These are phyloP conservation scores for Alternaria ventricosa DNA, from an alignment of 2,329 filamentous ascomycete species.

Conservation along the genomic window DNA sequence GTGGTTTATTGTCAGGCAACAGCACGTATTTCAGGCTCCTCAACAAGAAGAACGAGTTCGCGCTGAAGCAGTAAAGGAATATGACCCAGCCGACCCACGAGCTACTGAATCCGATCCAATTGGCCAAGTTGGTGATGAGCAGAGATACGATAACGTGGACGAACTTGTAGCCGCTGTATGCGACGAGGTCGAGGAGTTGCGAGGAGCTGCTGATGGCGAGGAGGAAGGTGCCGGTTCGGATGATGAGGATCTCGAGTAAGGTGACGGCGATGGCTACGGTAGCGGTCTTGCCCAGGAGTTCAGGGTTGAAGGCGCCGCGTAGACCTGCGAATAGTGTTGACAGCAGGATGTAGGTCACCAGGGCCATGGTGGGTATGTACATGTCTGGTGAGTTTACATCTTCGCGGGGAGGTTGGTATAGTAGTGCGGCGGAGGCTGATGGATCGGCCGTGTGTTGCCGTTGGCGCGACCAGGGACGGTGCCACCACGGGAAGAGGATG, in stretches of 20 bases:
- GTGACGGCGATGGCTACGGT: constrained; percentile 84
- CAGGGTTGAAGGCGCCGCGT: constrained; percentile 89
- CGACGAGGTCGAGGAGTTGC: constrained; percentile 90
- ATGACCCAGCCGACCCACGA: constrained; percentile 88
- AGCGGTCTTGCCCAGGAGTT: constrained; percentile 88
- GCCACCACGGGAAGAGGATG: constrained; percentile 96
- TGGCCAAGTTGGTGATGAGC: constrained; percentile 68
- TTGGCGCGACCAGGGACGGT: constrained; percentile 96
- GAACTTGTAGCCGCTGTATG: constrained; percentile 98
- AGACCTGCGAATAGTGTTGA: constrained; percentile 90
- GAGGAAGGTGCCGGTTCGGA: constrained; percentile 93
- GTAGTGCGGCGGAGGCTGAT: constrained; percentile 13
- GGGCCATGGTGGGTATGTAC: constrained; percentile 97
- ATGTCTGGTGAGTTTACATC: constrained; percentile 98
- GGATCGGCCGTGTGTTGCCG: constrained; percentile 64
- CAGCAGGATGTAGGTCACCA: constrained; percentile 96
- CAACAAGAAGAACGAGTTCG: constrained; percentile 94
- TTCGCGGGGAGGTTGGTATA: constrained; percentile 87
- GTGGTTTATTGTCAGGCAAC: constrained; percentile 69
- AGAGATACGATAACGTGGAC: constrained; percentile 94
- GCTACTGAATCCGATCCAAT: constrained; percentile 77
- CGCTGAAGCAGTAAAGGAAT: constrained; percentile 89
- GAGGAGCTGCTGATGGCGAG: constrained; percentile 92
- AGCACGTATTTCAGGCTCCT: constrained; percentile 95
- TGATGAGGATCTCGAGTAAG: constrained; percentile 82